These are phyloP conservation scores for Botrytis hyacinthi DNA, from an alignment of 2,329 filamentous ascomycete species.

Conservation along the genomic window DNA sequence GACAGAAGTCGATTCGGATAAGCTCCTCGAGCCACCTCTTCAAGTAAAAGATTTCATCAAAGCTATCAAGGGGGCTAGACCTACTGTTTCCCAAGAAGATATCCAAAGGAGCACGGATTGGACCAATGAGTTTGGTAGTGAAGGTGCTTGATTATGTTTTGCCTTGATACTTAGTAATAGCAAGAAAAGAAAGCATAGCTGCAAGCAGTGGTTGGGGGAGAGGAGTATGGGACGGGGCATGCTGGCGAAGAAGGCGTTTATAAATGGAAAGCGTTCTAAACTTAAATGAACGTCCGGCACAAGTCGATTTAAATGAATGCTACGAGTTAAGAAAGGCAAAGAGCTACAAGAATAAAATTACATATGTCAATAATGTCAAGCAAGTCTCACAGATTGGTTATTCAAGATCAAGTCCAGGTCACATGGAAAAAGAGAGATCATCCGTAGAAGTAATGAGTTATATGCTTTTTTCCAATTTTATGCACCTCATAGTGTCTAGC, in stretches of 20 bases:
- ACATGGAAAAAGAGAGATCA: not conserved
- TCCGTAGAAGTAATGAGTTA: not conserved
- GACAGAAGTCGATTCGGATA: constrained; percentile 79
- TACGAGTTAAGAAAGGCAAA: not conserved
- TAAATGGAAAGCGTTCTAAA: constrained; percentile 15
- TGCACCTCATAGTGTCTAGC: constrained; percentile 16
- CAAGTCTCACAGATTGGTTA: not conserved
- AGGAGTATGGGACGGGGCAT: constrained; percentile 11
- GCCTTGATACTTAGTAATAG: not conserved
- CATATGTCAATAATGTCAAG: constrained; percentile 13
- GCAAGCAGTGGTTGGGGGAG: not conserved
- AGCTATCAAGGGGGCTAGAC: constrained; percentile 82
- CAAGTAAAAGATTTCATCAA: constrained; percentile 90
- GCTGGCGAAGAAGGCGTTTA: constrained; percentile 16
- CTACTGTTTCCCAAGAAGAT: constrained; percentile 87
- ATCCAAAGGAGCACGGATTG: constrained; percentile 82
- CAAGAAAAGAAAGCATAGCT: constrained; percentile 20
- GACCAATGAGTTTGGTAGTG: constrained; percentile 95
- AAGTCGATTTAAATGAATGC: constrained; percentile 1
- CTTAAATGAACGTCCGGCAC: constrained; percentile 6
- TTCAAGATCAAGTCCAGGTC: not conserved
- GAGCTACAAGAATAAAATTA: constrained; percentile 2
- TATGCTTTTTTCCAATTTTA: constrained; percentile 20
- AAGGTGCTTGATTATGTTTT: constrained; percentile 52
- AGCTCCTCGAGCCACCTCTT: constrained; percentile 82